Base-by-base conservation (phyloP, 179 eudicot species). In the Pouteria campechiana region DNA sequence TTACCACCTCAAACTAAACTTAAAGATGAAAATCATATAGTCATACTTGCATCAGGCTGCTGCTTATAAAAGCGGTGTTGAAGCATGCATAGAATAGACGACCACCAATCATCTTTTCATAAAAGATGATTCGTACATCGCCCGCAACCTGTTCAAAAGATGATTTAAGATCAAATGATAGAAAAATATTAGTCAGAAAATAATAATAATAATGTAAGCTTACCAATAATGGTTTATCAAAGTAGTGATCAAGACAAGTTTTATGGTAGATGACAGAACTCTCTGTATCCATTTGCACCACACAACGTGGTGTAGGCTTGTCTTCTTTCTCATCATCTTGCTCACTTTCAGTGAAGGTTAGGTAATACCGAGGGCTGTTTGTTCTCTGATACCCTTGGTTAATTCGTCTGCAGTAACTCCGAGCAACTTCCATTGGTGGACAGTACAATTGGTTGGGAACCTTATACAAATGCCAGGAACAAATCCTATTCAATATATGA, bases 71-170 rank as follows among this genome's bases (percentile, higher is more conserved):
- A 32, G 78, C 56, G 8, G 85, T 74, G 40, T 78, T 78, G 61
- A 78, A 78, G 53, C 85, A 78, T 25, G 67, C 59, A 55, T 78
- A 74, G 60, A 78, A 78, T 30, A 74, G 68, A 14, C 85, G 85
- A 19, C 81, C 74, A 45, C 85, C 85, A 20, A 64, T 61, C 48
- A 67, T 35, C 60, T 52, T 74, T 25, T 78, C 81, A n/a, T 74
- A 74, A 50, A 78, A 67, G 40, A 70, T 70, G 35, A 78, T 57
- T 20, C 78, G 72, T 20, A 78, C 68, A 24, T 78, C 85, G 29
- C 81, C 81, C 6, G 46, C 55, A 22, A 78, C 72, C 85, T 78
- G 57, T 46, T 25, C 33, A 67, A 44, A 14, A 3, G 33, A 60
- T 46, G 3, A 17, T 1, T 0, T 17, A 23, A 20, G 18, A 15